Evolutionary conservation across 83 land plant genomes (phyloP).

Genomic region (Thuja plicata): DNA sequence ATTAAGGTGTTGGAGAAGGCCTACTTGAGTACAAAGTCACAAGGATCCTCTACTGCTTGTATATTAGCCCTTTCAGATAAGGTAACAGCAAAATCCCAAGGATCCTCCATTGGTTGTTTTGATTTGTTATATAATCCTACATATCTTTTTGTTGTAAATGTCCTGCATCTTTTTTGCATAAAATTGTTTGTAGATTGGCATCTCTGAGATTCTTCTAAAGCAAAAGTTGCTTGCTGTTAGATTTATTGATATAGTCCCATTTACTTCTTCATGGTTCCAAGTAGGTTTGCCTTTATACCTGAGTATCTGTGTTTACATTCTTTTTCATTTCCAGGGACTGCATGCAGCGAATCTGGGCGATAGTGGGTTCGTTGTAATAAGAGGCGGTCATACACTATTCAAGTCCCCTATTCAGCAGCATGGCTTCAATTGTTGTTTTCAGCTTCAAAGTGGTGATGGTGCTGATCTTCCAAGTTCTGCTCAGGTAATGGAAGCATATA

Average conservation of each 20-base stretch:
- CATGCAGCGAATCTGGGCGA: slow-evolving; percentile 98
- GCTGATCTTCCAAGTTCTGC: slow-evolving; percentile 91
- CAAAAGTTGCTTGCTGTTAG: not conserved
- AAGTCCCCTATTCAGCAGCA: slow-evolving; percentile 90
- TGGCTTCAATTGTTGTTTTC: slow-evolving; percentile 88
- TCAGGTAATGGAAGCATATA: slow-evolving; percentile 44
- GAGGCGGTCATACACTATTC: slow-evolving; percentile 78
- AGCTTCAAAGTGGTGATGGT: slow-evolving; percentile 77
- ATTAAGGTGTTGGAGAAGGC: slow-evolving; percentile 80
- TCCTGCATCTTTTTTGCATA: not conserved
- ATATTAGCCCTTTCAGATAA: slow-evolving; percentile 83
- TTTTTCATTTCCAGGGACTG: slow-evolving; percentile 57
- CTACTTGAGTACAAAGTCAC: slow-evolving; percentile 74
- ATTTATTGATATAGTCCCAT: not conserved
- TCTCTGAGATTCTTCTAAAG: not conserved
- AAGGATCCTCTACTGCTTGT: slow-evolving; percentile 95
- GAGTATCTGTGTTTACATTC: not conserved
- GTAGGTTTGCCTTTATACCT: not conserved
- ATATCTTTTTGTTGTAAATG: not conserved
- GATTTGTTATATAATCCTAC: not conserved
- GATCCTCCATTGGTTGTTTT: not conserved
- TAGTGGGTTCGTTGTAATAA: slow-evolving; percentile 90
- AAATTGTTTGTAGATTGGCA: not conserved
- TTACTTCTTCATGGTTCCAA: not conserved
- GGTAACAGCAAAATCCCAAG: slow-evolving; percentile 33